Evolutionary conservation across 2,329 filamentous ascomycete genomes (phyloP), one percentile per base, ranked within the genome.

Genomic region (Incumbomyces delicatus): DNA sequence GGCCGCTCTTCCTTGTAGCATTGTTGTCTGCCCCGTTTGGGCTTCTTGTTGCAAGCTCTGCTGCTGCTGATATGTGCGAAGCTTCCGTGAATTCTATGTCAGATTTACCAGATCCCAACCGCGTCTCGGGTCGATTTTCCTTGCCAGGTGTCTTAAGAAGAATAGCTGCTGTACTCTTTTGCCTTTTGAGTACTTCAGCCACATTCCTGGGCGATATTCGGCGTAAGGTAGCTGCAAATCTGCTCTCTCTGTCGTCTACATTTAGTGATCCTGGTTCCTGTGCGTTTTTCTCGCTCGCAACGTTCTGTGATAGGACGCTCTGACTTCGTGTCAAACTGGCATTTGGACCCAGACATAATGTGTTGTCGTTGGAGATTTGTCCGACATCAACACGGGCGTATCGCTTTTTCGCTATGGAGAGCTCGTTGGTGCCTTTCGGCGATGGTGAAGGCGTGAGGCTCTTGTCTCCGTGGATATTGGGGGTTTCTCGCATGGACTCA

Each of bases 181-280:
- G 50, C 17, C 49, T 50, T 32, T 22, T 46, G 20, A 55, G 41
- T 10, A 55, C 14, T 31, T 47, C 50, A 2, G 49, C 40, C 12
- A 56, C 29, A 22, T 52, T 56, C n/a, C 46, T 43, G 6, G 54
- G 52, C 32, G 50, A 54, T 13, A 51, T 36, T 32, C 53, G 54
- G 30, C 54, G 44, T 5, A 49, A 17, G 7, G 20, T 35, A 27
- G 44, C 18, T 5, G 37, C 31, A 17, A 47, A 20, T 17, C 29
- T 47, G 30, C 36, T 34, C 16, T 41, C 30, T 18, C 41, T 18
- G 16, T 36, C 18, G 14, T 34, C 2, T 18, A 27, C 4, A 27
- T 44, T 13, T 4, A 6, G 13, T 11, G 16, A 4, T 6, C 5
- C 33, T 35, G 33, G 4, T 35, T 34, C 27, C 5, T 34, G 43